A percentile compares a stretch with the other conserved stretches of the same genome.
phyloP scores from a whole-genome alignment of 2,329 filamentous ascomycete genomes.

The Hortaea werneckii region DNA sequence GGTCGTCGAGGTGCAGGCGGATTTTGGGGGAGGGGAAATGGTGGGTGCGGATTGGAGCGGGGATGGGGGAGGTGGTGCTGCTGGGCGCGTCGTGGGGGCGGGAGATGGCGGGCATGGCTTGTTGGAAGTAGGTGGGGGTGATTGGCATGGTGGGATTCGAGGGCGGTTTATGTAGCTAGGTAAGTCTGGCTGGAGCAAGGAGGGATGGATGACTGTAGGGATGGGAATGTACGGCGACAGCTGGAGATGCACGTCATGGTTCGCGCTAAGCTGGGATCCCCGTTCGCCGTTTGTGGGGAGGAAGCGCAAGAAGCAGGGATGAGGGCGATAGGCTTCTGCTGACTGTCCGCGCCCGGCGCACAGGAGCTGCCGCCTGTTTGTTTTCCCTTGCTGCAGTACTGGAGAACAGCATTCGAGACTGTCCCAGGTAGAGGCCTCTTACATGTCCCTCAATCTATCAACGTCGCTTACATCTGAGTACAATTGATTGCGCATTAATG shows the following conservation, averaged over 20 bases:
- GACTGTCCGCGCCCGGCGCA: no score
- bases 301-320: no score
- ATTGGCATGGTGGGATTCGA: conserved; percentile 4
- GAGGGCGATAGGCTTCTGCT: no score
- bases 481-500: no score
- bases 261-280: neutral
- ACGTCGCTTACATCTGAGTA: no score
- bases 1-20: conserved; percentile 39
- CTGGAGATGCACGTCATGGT: no score
- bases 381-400: no score
- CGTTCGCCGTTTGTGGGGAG: neutral
- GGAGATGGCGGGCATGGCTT: conserved; percentile 18
- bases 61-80: conserved; percentile 6
- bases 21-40: conserved; percentile 34
- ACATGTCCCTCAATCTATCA: no score
- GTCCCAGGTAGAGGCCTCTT: no score
- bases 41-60: conserved; percentile 14
- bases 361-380: no score
- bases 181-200: neutral
- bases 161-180: neutral
- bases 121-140: conserved; percentile 27
- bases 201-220: neutral
- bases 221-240: neutral
- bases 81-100: conserved; percentile 4
- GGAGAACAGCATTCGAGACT: no score